These are phyloP conservation scores for Triticum urartu DNA, from an alignment of 176 grass and related monocot species.

Conservation along the genomic window DNA sequence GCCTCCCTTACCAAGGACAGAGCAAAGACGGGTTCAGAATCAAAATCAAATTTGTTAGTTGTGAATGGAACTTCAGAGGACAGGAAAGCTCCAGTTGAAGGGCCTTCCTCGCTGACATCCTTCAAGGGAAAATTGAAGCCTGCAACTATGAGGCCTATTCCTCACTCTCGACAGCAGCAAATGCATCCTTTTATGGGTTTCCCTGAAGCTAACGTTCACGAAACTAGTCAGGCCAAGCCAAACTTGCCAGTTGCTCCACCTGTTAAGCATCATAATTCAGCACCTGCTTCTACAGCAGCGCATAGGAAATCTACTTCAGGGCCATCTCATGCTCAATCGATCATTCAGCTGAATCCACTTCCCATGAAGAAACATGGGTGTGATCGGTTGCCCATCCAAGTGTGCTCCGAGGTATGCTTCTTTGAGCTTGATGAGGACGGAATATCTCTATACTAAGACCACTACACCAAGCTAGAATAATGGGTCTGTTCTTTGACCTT, in stretches of 20 bases:
- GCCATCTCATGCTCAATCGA: constrained; percentile 56
- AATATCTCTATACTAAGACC: constrained; percentile 9
- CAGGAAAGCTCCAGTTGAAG: constrained; percentile 25
- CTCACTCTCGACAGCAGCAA: constrained; percentile 67
- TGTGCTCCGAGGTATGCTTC: constrained; percentile 70
- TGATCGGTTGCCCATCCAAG: constrained; percentile 69
- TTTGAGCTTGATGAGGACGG: constrained; percentile 18
- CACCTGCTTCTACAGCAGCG: constrained; percentile 42
- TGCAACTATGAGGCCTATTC: constrained; percentile 81
- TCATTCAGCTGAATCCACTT: constrained; percentile 82
- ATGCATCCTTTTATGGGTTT: constrained; percentile 81
- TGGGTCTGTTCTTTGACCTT: constrained; percentile 23
- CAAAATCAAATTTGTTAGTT: constrained; percentile 34
- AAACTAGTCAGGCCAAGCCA: constrained; percentile 43
- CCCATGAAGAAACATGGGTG: constrained; percentile 98
- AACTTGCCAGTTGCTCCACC: constrained; percentile 43
- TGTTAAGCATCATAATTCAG: constrained; percentile 58
- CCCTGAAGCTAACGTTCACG: constrained; percentile 35
- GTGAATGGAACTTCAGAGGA: constrained; percentile 41
- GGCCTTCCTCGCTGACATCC: constrained; percentile 27
- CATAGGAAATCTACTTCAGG: constrained; percentile 79
- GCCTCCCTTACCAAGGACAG: constrained; percentile 68
- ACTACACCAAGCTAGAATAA: background rate
- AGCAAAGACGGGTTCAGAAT: constrained; percentile 43
- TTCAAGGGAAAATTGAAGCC: constrained; percentile 55